Evolutionary conservation across 352 stramenopile genomes (phyloP), one percentile per base, ranked within the genome.

Genomic region (Pythium biforme): DNA sequence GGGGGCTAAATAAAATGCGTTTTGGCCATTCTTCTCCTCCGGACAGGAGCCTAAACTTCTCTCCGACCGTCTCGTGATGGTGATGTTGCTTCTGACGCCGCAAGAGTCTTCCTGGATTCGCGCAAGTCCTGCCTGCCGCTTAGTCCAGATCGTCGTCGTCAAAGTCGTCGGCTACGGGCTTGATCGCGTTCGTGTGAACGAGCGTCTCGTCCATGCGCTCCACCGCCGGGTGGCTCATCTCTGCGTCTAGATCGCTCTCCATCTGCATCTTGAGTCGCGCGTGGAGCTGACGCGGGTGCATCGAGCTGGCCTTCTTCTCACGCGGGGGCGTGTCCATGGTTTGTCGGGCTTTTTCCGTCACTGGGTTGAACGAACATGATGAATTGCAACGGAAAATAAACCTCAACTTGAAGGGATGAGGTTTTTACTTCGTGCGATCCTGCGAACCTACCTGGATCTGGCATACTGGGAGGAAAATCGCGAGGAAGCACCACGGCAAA

Each of bases 101-200:
- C n/a, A n/a, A n/a, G n/a, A n/a, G n/a, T n/a, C n/a, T n/a, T n/a
- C n/a, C n/a, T n/a, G n/a, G n/a, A n/a, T n/a, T n/a, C n/a, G n/a
- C n/a, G n/a, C n/a, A n/a, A n/a, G n/a, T n/a, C n/a, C n/a, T n/a
- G n/a, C n/a, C n/a, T n/a, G n/a, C n/a, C n/a, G n/a, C 17, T 85
- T 55, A 86, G n/a, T 77, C 72, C n/a, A 92, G 70, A 62, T 92
- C 83, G 46, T 89, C 74, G 55, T 92, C 83, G 61, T 92, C 81
- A 48, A 86, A 90, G 72, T 92, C 83, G 63, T 92, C 83, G 7
- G 68, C 74, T 14, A 92, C 65, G 10, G 64, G 70, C 66, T 82
- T 81, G 31, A 92, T 62, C 20, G 69, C 75, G 23, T 67, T 65
- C 25, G 68, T 69, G 70, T 92, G 83, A 68, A 92, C 81, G 5